A percentile compares a stretch with the other conserved stretches of the same genome.
Conservation (phyloP, 345 rosid genomes). For the Orychophragmus violaceus region DNA sequence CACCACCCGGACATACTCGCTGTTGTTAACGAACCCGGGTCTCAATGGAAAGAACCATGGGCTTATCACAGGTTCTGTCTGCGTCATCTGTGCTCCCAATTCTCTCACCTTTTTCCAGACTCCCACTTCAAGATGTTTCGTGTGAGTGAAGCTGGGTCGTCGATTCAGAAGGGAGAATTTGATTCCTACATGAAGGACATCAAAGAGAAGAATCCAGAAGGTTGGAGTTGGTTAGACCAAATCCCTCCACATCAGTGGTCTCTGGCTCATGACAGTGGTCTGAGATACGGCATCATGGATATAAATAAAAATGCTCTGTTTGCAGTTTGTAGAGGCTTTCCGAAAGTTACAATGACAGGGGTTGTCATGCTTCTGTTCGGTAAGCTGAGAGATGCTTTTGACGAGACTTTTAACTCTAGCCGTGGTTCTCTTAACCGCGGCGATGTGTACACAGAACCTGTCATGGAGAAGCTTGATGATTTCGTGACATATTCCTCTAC, state of each 20-base stretch:
- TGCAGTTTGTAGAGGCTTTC: neutral
- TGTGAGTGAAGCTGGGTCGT: neutral
- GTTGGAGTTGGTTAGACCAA: slow-evolving; percentile 1
- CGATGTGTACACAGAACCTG: neutral
- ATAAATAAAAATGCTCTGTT: neutral
- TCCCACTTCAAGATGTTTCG: neutral
- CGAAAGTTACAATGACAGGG: neutral
- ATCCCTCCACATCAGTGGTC: neutral
- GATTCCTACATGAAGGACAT: neutral
- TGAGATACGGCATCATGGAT: neutral
- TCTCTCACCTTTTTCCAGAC: neutral
- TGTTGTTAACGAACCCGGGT: neutral
- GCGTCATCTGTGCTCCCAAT: neutral
- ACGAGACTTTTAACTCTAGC: neutral
- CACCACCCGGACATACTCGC: slow-evolving; percentile 1
- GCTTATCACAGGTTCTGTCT: slow-evolving; percentile 9
- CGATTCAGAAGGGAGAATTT: neutral
- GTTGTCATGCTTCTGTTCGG: neutral
- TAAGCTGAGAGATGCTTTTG: neutral
- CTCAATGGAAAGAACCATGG: slow-evolving; percentile 3
- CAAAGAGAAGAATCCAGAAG: neutral
- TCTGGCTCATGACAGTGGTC: slow-evolving; percentile 11
- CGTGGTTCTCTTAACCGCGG: neutral
- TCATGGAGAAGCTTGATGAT: neutral
- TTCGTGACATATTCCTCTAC: neutral